Evolutionary conservation across 495 filamentous ascomycete genomes (phyloP).

Genomic region (Penicillium tannophilum): DNA sequence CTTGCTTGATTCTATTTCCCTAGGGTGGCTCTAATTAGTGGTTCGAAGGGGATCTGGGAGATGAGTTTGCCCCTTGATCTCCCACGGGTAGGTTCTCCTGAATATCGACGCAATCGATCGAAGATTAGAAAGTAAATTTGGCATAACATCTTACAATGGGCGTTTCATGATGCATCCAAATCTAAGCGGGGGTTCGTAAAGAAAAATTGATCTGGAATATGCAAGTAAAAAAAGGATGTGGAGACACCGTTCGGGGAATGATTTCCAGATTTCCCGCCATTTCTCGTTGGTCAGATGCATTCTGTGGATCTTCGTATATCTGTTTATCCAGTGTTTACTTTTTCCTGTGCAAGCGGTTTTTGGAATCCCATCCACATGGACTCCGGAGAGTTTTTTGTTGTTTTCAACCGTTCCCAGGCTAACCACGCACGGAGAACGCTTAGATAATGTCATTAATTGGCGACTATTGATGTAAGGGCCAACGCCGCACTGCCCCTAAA

Average conservation of each 20-base stretch:
- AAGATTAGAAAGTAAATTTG: background rate
- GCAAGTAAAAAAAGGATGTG: constrained; percentile 14
- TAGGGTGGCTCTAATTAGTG: constrained; percentile 16
- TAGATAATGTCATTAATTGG: constrained; percentile 19
- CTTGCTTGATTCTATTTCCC: constrained; percentile 46
- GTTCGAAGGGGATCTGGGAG: background rate
- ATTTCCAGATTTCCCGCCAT: background rate
- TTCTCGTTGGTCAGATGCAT: background rate
- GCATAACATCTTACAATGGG: constrained; percentile 11
- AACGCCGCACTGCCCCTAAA: constrained; percentile 23
- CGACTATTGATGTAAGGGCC: constrained; percentile 49
- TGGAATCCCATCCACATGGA: constrained; percentile 25
- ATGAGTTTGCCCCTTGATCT: constrained; percentile 22
- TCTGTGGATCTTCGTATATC: background rate
- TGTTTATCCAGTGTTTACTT: background rate
- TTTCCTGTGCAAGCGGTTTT: background rate
- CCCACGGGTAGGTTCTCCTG: constrained; percentile 26
- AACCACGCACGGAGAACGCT: constrained; percentile 18
- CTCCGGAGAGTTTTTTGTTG: constrained; percentile 15
- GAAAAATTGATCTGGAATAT: constrained; percentile 19
- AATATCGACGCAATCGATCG: constrained; percentile 26
- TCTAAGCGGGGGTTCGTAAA: constrained; percentile 2
- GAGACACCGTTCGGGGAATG: constrained; percentile 1
- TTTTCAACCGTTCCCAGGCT: constrained; percentile 2
- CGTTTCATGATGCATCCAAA: constrained; percentile 28